These are phyloP conservation scores for Lasiosphaeriaceae sp. DNA, from an alignment of 495 filamentous ascomycete species.

Conservation along the genomic window DNA sequence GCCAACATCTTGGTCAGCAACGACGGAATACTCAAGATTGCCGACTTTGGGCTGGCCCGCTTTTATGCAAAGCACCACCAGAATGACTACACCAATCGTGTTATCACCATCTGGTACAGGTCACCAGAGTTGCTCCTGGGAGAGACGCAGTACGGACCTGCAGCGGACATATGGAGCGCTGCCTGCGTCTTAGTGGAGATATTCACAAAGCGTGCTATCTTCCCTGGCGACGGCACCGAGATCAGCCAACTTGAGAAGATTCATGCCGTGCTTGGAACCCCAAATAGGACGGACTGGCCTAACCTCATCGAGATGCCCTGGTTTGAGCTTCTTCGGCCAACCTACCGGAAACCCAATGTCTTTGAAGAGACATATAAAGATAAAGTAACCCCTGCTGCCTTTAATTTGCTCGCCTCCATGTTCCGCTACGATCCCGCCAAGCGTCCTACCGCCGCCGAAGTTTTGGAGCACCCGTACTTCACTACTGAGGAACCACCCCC, in stretches of 20 bases:
- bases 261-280: constrained; percentile 87
- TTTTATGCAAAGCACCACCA: constrained; percentile 92
- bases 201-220: constrained; percentile 91
- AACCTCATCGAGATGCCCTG: constrained; percentile 87
- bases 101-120: constrained; percentile 97
- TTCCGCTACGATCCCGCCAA: constrained; percentile 84
- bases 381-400: constrained; percentile 67
- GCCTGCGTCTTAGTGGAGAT: constrained; percentile 97
- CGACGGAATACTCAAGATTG: constrained; percentile 82
- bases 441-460: constrained; percentile 79
- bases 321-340: constrained; percentile 85
- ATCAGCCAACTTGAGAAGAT: constrained; percentile 96
- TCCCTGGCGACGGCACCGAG: constrained; percentile 90
- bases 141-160: constrained; percentile 90
- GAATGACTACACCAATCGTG: constrained; percentile 97
- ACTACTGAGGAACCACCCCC: constrained; percentile 73
- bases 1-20: constrained; percentile 93
- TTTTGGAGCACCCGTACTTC: constrained; percentile 89
- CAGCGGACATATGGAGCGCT: constrained; percentile 96
- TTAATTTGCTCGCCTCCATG: constrained; percentile 76
- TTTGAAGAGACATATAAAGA: constrained; percentile 83
- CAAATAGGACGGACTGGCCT: constrained; percentile 80
- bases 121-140: constrained; percentile 90
- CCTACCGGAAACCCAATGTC: constrained; percentile 65
- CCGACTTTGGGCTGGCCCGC: constrained; percentile 95